A percentile compares a stretch with the other conserved stretches of the same genome.
Evolutionary conservation across 495 filamentous ascomycete genomes (phyloP).

Genomic region (Trichodelitschia bisporula): DNA sequence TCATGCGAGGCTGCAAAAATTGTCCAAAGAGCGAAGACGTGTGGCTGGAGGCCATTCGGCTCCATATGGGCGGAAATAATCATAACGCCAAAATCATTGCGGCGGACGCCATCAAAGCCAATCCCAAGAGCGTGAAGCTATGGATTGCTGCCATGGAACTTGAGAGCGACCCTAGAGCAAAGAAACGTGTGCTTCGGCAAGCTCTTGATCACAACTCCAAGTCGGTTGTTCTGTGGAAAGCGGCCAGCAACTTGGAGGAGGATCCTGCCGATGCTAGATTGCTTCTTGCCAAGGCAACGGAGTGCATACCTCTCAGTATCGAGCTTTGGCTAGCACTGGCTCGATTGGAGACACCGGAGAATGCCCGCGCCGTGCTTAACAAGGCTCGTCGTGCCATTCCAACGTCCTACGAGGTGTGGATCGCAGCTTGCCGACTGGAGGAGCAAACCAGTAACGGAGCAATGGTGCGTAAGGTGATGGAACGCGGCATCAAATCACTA

Average conservation of each 20-base stretch:
- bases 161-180: conserved; percentile 51
- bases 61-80: conserved; percentile 39
- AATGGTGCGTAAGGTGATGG: conserved; percentile 68
- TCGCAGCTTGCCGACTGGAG: conserved; percentile 74
- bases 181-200: conserved; percentile 74
- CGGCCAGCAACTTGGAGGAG: conserved; percentile 88
- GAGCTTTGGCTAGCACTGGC: conserved; percentile 90
- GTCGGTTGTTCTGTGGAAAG: conserved; percentile 88
- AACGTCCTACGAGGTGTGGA: conserved; percentile 85
- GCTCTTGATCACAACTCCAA: conserved; percentile 76
- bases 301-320: conserved; percentile 76
- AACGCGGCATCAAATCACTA: conserved; percentile 71
- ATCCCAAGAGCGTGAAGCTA: conserved; percentile 63
- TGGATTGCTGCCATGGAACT: conserved; percentile 93
- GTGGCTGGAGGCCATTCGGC: conserved; percentile 84
- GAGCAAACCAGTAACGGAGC: conserved; percentile 59
- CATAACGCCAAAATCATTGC: conserved; percentile 90
- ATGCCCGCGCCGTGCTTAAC: conserved; percentile 85
- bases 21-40: conserved; percentile 87
- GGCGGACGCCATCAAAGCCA: conserved; percentile 77
- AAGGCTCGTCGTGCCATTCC: conserved; percentile 82
- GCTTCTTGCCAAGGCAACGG: conserved; percentile 74
- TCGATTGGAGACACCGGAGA: conserved; percentile 64
- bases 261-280: conserved; percentile 65
- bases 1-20: conserved; percentile 62